Evolutionary conservation across 2,329 filamentous ascomycete genomes (phyloP), one percentile per base, ranked within the genome.

Genomic region (Verticillium zaregamsianum): DNA sequence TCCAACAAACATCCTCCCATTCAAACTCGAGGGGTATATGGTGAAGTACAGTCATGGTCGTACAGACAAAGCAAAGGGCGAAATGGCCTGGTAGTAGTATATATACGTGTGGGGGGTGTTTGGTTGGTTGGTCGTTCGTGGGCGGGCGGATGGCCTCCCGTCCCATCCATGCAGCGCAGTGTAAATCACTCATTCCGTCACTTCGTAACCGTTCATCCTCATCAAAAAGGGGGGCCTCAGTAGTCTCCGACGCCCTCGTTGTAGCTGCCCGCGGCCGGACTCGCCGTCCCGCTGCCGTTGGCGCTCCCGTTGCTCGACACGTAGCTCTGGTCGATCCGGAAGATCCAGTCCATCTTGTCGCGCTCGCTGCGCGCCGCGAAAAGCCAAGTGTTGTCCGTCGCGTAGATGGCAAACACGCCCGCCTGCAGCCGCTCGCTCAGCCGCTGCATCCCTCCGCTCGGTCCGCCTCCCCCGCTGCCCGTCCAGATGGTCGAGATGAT

Each of bases 331-430:
- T 99, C 95, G 68, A 99, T 92, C 70, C 90, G 90, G 75, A 96
- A 85, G 68, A 99, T 97, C 95, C 95, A 99, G 74, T 98, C 95
- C 68, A 93, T 89, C 81, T 97, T 97, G 75, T 97, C 93, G 57
- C 89, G 85, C 78, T 97, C 94, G 69, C 88, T 94, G 62, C 93
- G 84, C 28, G 93, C 91, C 15, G 93, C 92, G 74, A 99, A 98
- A 49, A 99, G 82, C 85, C 93, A 99, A 35, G 93, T 97, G 75
- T 97, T 97, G 74, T 95, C 90, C 63, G 90, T 91, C 52, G 92
- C 94, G 72, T 98, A 99, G 58, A 99, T 86, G 14, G 95, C 95
- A 82, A 97, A 99, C 49, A 98, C 91, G 66, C 90, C 90, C 4
- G 87, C 83, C 69, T 86, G 84, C 74, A 83, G 78, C 74, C 86